phyloP scores from a whole-genome alignment of 768 basidiomycete genomes.

The Mycena leptocephala region DNA sequence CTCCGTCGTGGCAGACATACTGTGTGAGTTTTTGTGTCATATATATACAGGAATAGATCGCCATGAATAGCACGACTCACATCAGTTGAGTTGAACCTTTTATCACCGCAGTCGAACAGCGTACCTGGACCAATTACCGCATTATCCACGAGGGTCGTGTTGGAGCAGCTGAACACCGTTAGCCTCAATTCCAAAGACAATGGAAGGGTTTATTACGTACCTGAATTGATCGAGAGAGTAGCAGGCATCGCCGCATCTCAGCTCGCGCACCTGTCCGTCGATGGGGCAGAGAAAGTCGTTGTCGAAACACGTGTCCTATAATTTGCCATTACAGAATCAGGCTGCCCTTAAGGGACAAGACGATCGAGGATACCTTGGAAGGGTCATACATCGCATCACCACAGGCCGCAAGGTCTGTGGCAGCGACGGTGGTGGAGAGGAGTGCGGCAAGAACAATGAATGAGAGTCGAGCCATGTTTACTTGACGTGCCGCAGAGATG shows the following conservation, averaged over 20 bases:
- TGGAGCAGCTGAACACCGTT: constrained; percentile 11
- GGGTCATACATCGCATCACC: neutral
- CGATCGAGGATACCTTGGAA: neutral
- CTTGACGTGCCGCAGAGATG: neutral
- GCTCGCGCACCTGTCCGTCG: neutral
- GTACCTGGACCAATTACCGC: constrained; percentile 1
- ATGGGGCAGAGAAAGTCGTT: constrained; percentile 9
- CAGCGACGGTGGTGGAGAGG: neutral
- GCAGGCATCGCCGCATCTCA: constrained; percentile 7
- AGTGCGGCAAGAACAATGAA: constrained; percentile 3
- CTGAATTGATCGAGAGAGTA: constrained; percentile 1
- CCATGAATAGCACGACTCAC: constrained; percentile 11
- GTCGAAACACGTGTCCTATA: constrained; percentile 9
- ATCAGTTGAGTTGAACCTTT: neutral
- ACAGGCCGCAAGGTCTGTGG: constrained; percentile 6
- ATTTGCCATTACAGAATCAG: neutral
- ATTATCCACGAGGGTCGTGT: constrained; percentile 12
- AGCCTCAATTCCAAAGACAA: constrained; percentile 2
- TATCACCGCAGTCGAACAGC: constrained; percentile 7
- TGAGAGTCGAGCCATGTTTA: constrained; percentile 10
- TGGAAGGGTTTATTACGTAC: constrained; percentile 4
- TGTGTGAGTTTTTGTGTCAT: constrained; percentile 8
- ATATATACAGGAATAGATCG: constrained; percentile 11
- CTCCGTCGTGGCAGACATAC: constrained; percentile 4
- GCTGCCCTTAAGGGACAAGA: neutral